phyloP scores from a whole-genome alignment of 192 early-diverging fungal species.

The Coemansia javaensis region DNA sequence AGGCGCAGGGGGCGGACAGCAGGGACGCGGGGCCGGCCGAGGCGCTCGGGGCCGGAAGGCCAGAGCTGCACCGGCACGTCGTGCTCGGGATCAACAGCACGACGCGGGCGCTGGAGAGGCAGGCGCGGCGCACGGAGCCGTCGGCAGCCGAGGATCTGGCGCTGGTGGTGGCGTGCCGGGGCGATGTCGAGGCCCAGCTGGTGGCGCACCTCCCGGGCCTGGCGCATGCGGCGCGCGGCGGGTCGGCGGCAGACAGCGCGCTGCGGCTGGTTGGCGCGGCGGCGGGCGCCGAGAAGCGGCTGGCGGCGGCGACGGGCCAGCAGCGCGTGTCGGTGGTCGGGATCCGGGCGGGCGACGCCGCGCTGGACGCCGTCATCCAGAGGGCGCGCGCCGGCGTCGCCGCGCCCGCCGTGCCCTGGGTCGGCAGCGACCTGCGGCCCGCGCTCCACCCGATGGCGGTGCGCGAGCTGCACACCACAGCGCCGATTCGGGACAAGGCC shows the following conservation, averaged over 20 bases:
- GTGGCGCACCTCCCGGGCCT: constrained; percentile 36
- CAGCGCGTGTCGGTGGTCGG: constrained; percentile 31
- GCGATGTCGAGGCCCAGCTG: constrained; percentile 35
- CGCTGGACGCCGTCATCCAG: constrained; percentile 27
- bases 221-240: constrained; percentile 22
- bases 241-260: not conserved
- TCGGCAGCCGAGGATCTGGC: constrained; percentile 3
- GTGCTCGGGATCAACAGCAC: constrained; percentile 43
- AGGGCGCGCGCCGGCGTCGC: constrained; percentile 6
- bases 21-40: not conserved
- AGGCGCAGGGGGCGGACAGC: constrained; percentile 1
- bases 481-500: constrained; percentile 16
- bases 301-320: constrained; percentile 28
- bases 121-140: constrained; percentile 3
- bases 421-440: constrained; percentile 4
- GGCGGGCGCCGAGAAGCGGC: constrained; percentile 15
- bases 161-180: constrained; percentile 36
- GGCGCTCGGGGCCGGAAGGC: not conserved
- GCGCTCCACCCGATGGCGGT: constrained; percentile 19
- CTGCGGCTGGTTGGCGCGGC: constrained; percentile 32
- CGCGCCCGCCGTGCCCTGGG: constrained; percentile 31
- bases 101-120: constrained; percentile 33
- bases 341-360: constrained; percentile 20
- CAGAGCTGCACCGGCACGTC: constrained; percentile 1
- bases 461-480: constrained; percentile 38